phyloP scores from a whole-genome alignment of 176 grass and related monocot species.

The Carex scoparia region DNA sequence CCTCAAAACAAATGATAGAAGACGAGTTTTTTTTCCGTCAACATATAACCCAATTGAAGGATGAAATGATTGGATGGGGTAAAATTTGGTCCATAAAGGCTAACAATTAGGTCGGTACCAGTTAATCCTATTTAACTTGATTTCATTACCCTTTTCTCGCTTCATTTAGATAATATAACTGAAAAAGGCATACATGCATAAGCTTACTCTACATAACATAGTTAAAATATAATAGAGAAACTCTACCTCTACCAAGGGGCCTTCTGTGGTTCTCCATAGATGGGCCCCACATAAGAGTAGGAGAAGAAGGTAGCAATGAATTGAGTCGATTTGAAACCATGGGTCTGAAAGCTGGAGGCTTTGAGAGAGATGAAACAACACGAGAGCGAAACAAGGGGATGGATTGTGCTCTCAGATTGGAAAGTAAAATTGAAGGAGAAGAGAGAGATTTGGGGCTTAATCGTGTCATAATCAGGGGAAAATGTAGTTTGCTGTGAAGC shows the following conservation, averaged over 20 bases:
- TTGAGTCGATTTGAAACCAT: slow-evolving; percentile 17
- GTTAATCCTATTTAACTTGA: background rate
- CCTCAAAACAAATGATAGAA: background rate
- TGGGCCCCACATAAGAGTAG: slow-evolving; percentile 2
- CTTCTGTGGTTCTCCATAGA: slow-evolving; percentile 12
- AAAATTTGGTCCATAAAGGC: background rate
- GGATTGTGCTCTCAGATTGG: slow-evolving; percentile 13
- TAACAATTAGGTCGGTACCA: background rate
- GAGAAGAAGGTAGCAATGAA: background rate
- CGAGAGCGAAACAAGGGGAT: slow-evolving; percentile 13
- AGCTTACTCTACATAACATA: background rate
- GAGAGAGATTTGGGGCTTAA: background rate
- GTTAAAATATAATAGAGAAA: background rate
- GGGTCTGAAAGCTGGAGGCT: slow-evolving; percentile 28
- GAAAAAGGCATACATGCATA: background rate
- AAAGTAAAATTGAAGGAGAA: slow-evolving; percentile 7
- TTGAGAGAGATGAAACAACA: slow-evolving; percentile 22
- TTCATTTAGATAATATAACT: background rate
- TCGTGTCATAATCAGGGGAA: background rate
- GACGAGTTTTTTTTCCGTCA: background rate
- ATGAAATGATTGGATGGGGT: background rate
- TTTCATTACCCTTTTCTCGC: background rate
- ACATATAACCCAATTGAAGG: background rate
- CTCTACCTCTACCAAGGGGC: slow-evolving; percentile 42
- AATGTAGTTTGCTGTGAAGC: background rate